Conservation (phyloP, 352 stramenopile genomes). For the Nothophytophthora sp. region DNA sequence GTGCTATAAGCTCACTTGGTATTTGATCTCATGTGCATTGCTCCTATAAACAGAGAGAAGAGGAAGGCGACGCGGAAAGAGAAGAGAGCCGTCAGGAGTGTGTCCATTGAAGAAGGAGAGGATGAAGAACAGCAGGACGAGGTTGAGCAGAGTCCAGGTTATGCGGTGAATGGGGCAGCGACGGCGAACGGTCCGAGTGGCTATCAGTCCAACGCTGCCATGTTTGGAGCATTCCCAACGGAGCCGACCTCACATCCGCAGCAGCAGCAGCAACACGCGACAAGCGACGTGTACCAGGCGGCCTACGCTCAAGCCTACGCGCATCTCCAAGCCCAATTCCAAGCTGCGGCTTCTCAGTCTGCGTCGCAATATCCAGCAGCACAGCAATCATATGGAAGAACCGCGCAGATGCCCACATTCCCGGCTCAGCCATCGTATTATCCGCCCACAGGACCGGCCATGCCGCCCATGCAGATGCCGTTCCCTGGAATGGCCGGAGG, state of each 20-base stretch:
- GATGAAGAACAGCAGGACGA: slow-evolving; percentile 11
- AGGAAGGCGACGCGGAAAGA: slow-evolving; percentile 5
- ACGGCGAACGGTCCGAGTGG: not conserved
- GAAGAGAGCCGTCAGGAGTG: slow-evolving; percentile 24
- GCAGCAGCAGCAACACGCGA: slow-evolving; percentile 6
- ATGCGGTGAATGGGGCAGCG: not conserved
- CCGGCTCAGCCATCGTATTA: slow-evolving; percentile 26
- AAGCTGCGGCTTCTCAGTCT: slow-evolving; percentile 19
- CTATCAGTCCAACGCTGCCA: slow-evolving; percentile 13
- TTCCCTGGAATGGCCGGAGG: slow-evolving; percentile 27
- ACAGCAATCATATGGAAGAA: slow-evolving; percentile 15
- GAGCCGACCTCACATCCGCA: no score
- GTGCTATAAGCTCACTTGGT: no score
- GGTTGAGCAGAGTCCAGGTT: not conserved
- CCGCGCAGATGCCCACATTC: slow-evolving; percentile 13
- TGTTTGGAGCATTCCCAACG: slow-evolving; percentile 1
- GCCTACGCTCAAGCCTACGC: slow-evolving; percentile 74
- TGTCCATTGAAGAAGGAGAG: slow-evolving; percentile 21
- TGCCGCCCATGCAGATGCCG: slow-evolving; percentile 21
- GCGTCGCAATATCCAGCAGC: slow-evolving; percentile 14
- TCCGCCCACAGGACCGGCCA: slow-evolving; percentile 20
- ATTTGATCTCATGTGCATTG: not conserved
- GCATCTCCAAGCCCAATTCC: slow-evolving; percentile 59
- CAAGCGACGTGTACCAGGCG: slow-evolving; percentile 56
- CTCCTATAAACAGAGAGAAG: slow-evolving; percentile 22